These are phyloP conservation scores for Fusarium illudens DNA, from an alignment of 2,329 filamentous ascomycete species.

Conservation along the genomic window DNA sequence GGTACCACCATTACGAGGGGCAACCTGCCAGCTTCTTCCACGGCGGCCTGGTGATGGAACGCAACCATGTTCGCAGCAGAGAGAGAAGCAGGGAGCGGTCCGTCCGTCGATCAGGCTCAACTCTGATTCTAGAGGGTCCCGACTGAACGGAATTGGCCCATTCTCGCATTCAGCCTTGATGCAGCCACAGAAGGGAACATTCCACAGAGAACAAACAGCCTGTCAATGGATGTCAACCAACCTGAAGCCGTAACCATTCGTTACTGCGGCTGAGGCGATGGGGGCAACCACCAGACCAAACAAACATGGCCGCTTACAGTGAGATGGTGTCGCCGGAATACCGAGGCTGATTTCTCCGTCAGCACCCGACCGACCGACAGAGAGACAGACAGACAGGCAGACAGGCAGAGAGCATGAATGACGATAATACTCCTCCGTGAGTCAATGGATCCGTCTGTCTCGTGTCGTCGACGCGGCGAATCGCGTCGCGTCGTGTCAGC, in stretches of 20 bases:
- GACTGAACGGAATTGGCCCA: constrained; percentile 15
- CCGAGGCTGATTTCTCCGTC: constrained; percentile 18
- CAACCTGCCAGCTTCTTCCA: constrained; percentile 10
- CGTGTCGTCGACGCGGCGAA: constrained; percentile 16
- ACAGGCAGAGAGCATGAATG: constrained; percentile 5
- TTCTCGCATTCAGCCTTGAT: constrained; percentile 4
- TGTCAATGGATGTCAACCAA: no score
- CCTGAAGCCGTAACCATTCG: neutral
- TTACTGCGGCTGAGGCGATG: constrained; percentile 5
- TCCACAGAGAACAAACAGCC: neutral
- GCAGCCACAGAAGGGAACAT: neutral
- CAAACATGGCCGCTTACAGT: constrained; percentile 33
- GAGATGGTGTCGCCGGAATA: constrained; percentile 14
- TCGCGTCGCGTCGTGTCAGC: constrained; percentile 24
- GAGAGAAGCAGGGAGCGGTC: constrained; percentile 38
- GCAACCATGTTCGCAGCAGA: constrained; percentile 8
- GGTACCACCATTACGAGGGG: constrained; percentile 36
- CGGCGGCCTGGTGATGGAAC: constrained; percentile 2
- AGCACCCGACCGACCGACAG: no score
- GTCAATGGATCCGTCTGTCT: constrained; percentile 28
- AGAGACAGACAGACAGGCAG: neutral
- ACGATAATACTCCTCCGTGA: constrained; percentile 13
- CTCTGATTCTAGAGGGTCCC: constrained; percentile 13
- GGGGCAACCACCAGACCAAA: constrained; percentile 19
- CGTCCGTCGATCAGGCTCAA: constrained; percentile 37